Evolutionary conservation across 2,329 filamentous ascomycete genomes (phyloP).

Genomic region (Colletotrichum sojae): DNA sequence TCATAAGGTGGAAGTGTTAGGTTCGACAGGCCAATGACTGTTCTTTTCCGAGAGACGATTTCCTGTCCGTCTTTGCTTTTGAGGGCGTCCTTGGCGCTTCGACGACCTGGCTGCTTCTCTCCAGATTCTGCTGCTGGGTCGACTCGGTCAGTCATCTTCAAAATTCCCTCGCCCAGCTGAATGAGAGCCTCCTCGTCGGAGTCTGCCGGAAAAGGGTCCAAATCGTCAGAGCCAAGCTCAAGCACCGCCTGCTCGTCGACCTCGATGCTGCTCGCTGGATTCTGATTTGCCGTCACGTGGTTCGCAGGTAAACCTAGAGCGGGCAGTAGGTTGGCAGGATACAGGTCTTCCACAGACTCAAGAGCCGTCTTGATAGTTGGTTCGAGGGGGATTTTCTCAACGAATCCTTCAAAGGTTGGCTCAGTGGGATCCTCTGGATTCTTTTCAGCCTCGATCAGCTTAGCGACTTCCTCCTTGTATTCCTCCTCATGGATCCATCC

Average conservation of each 20-base stretch:
- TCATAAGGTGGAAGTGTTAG: constrained; percentile 27
- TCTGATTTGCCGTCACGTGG: constrained; percentile 46
- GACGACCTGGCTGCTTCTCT: neutral
- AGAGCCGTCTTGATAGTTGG: constrained; percentile 80
- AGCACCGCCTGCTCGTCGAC: constrained; percentile 76
- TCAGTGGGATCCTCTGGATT: constrained; percentile 58
- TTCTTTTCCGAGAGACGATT: constrained; percentile 1
- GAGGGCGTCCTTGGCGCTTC: neutral
- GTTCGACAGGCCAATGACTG: constrained; percentile 42
- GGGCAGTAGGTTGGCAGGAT: constrained; percentile 74
- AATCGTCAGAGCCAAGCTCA: constrained; percentile 60
- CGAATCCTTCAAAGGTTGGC: constrained; percentile 76
- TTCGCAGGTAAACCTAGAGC: constrained; percentile 58
- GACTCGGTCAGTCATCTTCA: neutral
- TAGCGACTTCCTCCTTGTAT: constrained; percentile 75
- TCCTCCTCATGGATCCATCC: constrained; percentile 96
- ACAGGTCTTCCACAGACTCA: constrained; percentile 90
- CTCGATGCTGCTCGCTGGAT: constrained; percentile 63
- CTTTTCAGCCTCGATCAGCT: constrained; percentile 76
- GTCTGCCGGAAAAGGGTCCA: constrained; percentile 64
- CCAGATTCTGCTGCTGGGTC: neutral
- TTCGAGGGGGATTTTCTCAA: constrained; percentile 67
- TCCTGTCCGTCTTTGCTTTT: neutral
- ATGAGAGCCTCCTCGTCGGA: constrained; percentile 66
- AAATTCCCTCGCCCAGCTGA: constrained; percentile 44